phyloP scores from a whole-genome alignment of 139 green algal genomes.

The Trebouxia sp. region DNA sequence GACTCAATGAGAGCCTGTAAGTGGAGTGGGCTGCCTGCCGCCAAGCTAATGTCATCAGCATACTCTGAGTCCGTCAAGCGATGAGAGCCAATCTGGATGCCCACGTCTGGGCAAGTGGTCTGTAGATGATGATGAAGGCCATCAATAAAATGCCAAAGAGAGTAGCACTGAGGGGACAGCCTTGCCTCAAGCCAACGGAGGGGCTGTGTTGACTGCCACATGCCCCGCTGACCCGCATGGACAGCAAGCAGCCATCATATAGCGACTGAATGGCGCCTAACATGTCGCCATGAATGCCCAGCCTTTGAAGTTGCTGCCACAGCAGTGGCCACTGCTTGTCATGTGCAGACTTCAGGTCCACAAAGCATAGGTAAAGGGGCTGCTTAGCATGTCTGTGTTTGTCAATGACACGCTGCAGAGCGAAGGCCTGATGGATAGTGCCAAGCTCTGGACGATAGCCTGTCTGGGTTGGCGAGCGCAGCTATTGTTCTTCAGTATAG shows the following conservation, averaged over 20 bases:
- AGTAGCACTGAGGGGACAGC: too few relatives aligned
- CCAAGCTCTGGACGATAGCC: not conserved
- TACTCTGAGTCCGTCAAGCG: not conserved
- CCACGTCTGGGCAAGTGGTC: constrained; percentile 1
- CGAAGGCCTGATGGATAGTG: constrained; percentile 10
- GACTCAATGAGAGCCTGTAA: constrained; percentile 4
- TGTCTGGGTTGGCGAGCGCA: not conserved
- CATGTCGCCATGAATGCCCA: too few relatives aligned
- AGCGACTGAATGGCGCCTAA: too few relatives aligned
- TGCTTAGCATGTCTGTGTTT: not conserved
- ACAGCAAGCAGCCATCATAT: too few relatives aligned
- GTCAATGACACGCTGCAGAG: constrained; percentile 15
- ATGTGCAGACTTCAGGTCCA: constrained; percentile 4
- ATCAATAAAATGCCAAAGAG: too few relatives aligned
- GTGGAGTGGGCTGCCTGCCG: not conserved
- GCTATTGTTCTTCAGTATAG: not conserved
- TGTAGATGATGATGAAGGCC: not conserved
- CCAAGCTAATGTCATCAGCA: not conserved
- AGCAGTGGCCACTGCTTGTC: too few relatives aligned
- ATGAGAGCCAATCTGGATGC: not conserved
- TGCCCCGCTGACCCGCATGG: too few relatives aligned
- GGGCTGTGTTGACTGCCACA: too few relatives aligned
- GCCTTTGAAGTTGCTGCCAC: too few relatives aligned
- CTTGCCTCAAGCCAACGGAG: too few relatives aligned
- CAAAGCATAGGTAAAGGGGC: too few relatives aligned